Evolutionary conservation across 1,284 basidiomycete species (phyloP).

Genomic region (Rhodofomes roseus): DNA sequence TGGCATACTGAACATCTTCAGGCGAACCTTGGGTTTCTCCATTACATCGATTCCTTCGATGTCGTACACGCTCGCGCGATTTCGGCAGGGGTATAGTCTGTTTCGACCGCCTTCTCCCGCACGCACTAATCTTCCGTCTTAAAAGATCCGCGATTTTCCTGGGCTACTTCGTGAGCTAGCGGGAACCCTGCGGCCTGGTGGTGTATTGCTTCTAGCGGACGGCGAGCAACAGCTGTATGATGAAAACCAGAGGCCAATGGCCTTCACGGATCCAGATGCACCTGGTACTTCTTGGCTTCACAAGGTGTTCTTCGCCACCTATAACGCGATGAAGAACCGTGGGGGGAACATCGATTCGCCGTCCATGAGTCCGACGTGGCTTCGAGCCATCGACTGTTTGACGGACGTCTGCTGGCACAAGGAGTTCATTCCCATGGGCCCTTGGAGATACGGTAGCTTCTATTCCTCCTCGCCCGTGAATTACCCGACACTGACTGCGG

Average conservation of each 20-base stretch:
- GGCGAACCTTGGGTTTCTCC: conserved; percentile 33
- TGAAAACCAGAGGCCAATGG: conserved; percentile 25
- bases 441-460: conserved; percentile 30
- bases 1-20: conserved; percentile 8
- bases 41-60: conserved; percentile 28
- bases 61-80: conserved; percentile 31
- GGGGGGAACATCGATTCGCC: conserved; percentile 29
- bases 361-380: conserved; percentile 30
- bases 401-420: conserved; percentile 32
- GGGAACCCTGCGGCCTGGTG: conserved; percentile 28
- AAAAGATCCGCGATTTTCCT: conserved; percentile 31
- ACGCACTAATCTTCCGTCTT: background rate
- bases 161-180: conserved; percentile 27
- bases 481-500: background rate
- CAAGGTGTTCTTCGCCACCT: conserved; percentile 30
- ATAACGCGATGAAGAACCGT: conserved; percentile 32
- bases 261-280: conserved; percentile 23
- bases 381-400: conserved; percentile 26
- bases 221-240: conserved; percentile 35
- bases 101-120: background rate
- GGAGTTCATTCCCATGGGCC: conserved; percentile 32
- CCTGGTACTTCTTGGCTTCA: conserved; percentile 29
- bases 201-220: conserved; percentile 30
- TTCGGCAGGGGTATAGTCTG: conserved; percentile 22
- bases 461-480: background rate